Percentiles rank a stretch among this genome's conserved stretches.
Evolutionary conservation across 345 rosid genomes (phyloP).

Genomic region (Lumnitzera littorea): DNA sequence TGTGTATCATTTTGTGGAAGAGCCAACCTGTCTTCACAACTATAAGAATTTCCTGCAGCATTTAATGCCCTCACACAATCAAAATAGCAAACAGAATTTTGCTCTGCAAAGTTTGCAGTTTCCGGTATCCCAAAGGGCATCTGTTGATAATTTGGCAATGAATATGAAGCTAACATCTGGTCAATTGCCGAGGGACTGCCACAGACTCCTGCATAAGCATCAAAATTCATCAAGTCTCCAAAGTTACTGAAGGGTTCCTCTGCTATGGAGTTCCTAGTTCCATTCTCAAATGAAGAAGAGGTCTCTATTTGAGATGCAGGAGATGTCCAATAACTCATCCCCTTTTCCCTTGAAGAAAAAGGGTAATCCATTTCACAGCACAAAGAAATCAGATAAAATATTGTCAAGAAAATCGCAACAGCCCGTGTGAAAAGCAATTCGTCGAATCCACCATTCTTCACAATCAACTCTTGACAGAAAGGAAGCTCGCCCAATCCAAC

Average conservation of each 20-base stretch:
- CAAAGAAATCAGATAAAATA: background rate
- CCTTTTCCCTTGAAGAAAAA: slow-evolving; percentile 49
- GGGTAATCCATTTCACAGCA: slow-evolving; percentile 46
- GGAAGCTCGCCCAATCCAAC: too few relatives aligned
- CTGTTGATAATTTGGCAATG: slow-evolving; percentile 29
- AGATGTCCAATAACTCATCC: slow-evolving; percentile 33
- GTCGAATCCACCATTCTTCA: background rate
- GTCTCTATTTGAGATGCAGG: slow-evolving; percentile 38
- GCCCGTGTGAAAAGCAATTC: background rate
- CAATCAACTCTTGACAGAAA: too few relatives aligned
- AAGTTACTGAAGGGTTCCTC: slow-evolving; percentile 47
- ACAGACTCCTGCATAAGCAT: slow-evolving; percentile 58
- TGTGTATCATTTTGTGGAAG: slow-evolving; percentile 25
- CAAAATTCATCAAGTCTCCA: slow-evolving; percentile 55
- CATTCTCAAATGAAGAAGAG: slow-evolving; percentile 13
- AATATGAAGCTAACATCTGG: slow-evolving; percentile 37
- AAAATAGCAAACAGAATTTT: slow-evolving; percentile 16
- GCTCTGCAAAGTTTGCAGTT: slow-evolving; percentile 20
- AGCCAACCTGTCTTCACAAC: slow-evolving; percentile 30
- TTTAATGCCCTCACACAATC: slow-evolving; percentile 13
- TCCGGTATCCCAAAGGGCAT: slow-evolving; percentile 33
- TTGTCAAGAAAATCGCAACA: background rate
- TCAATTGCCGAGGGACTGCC: slow-evolving; percentile 43
- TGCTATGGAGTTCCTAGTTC: slow-evolving; percentile 21
- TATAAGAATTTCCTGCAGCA: slow-evolving; percentile 22